These are phyloP conservation scores for Annulohypoxylon truncatum DNA, from an alignment of 2,329 filamentous ascomycete species.

Conservation along the genomic window DNA sequence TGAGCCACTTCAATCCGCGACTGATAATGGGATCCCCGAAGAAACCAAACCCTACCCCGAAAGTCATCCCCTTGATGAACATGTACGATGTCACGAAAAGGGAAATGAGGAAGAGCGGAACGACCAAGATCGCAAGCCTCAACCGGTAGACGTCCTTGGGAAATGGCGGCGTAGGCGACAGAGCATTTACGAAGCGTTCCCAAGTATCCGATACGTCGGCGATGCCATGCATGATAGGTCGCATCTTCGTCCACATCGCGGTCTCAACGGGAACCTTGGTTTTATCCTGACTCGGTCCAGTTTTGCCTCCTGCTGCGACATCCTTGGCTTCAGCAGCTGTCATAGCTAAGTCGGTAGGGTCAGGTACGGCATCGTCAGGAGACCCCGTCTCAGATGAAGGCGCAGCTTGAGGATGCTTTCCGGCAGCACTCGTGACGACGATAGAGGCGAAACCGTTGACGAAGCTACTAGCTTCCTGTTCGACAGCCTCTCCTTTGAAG, in stretches of 20 bases:
- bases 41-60: slow-evolving; percentile 78
- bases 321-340: slow-evolving; percentile 56
- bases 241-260: slow-evolving; percentile 80
- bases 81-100: slow-evolving; percentile 68
- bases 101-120: slow-evolving; percentile 64
- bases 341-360: slow-evolving; percentile 54
- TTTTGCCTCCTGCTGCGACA: slow-evolving; percentile 59
- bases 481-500: slow-evolving; percentile 84
- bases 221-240: slow-evolving; percentile 73
- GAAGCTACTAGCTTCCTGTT: slow-evolving; percentile 85
- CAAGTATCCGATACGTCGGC: slow-evolving; percentile 62
- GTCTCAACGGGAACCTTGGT: slow-evolving; percentile 82
- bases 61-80: slow-evolving; percentile 72
- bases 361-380: slow-evolving; percentile 46
- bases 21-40: slow-evolving; percentile 82
- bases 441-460: slow-evolving; percentile 79
- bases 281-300: slow-evolving; percentile 71
- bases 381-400: slow-evolving; percentile 55
- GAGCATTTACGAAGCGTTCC: slow-evolving; percentile 56
- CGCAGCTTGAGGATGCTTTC: slow-evolving; percentile 78
- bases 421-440: slow-evolving; percentile 78
- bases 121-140: slow-evolving; percentile 64
- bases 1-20: slow-evolving; percentile 68
- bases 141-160: slow-evolving; percentile 63
- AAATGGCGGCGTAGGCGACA: slow-evolving; percentile 74